Evolutionary conservation across 2,329 filamentous ascomycete genomes (phyloP).

Genomic region (Stachybotrys elegans): DNA sequence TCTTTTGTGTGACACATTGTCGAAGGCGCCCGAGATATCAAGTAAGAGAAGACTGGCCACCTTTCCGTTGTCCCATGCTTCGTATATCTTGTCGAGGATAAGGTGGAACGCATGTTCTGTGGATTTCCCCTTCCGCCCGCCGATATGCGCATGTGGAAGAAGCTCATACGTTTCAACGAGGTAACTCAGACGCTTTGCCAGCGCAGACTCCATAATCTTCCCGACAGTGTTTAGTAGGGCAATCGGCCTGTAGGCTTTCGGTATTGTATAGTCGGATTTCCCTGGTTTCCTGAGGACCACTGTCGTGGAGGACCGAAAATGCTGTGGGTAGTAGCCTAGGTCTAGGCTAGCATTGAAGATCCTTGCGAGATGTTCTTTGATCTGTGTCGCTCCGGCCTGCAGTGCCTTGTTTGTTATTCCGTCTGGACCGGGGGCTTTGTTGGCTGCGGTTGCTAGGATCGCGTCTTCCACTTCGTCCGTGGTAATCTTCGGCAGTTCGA

Average conservation of each 20-base stretch:
- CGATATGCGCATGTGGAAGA: conserved; percentile 6
- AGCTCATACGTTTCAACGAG: conserved; percentile 7
- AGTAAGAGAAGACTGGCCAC: conserved; percentile 10
- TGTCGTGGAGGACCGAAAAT: conserved; percentile 11
- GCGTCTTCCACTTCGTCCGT: conserved; percentile 9
- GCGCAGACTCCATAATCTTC: conserved; percentile 10
- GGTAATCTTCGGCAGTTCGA: conserved; percentile 6
- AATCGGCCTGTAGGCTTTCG: conserved; percentile 14
- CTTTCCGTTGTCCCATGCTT: conserved; percentile 7
- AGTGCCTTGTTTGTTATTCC: conserved; percentile 14
- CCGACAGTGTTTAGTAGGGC: conserved; percentile 10
- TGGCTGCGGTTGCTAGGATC: conserved; percentile 8
- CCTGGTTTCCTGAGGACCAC: conserved; percentile 12
- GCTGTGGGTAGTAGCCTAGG: conserved; percentile 10
- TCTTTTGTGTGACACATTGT: conserved; percentile 9
- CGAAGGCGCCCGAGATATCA: conserved; percentile 9
- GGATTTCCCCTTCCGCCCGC: conserved; percentile 6
- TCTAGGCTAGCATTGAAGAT: conserved; percentile 13
- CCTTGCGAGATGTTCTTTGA: conserved; percentile 10
- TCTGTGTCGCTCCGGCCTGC: neutral
- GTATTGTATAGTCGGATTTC: conserved; percentile 12
- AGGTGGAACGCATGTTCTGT: conserved; percentile 9
- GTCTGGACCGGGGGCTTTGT: conserved; percentile 13
- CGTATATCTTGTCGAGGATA: conserved; percentile 8
- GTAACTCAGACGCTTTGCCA: conserved; percentile 10